Conservation (phyloP, 1,284 basidiomycete species). For the Cutaneotrichosporon cyanovorans region DNA sequence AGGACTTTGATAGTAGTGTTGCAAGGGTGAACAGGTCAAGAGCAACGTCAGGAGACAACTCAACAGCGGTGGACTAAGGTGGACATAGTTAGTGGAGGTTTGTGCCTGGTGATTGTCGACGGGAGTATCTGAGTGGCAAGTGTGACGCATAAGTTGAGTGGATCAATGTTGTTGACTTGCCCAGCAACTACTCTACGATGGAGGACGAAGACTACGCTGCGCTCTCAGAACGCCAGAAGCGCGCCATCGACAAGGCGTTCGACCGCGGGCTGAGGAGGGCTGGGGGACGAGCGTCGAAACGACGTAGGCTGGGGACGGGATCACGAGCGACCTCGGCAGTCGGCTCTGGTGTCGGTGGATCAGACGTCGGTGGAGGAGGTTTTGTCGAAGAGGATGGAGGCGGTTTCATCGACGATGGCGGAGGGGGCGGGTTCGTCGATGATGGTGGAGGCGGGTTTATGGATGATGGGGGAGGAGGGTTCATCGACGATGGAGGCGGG, state of each 20-base stretch:
- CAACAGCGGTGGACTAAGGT: too few species aligned
- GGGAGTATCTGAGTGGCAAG: background rate
- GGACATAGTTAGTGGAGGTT: background rate
- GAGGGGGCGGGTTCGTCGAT: background rate
- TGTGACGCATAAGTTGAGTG: background rate
- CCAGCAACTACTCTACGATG: background rate
- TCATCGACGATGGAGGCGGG: conserved; percentile 17
- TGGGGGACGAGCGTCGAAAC: conserved; percentile 3
- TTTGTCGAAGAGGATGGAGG: conserved; percentile 11
- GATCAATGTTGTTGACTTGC: background rate
- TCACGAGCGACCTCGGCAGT: background rate
- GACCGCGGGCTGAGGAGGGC: conserved; percentile 21
- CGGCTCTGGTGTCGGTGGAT: background rate
- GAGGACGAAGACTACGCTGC: conserved; percentile 41
- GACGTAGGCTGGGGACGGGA: conserved; percentile 1
- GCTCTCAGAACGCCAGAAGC: conserved; percentile 24
- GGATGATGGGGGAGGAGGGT: conserved; percentile 18
- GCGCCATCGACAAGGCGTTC: conserved; percentile 38
- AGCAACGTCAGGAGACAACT: too few species aligned
- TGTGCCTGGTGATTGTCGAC: background rate
- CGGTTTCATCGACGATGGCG: conserved; percentile 1
- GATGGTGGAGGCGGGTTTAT: conserved; percentile 20
- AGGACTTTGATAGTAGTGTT: background rate
- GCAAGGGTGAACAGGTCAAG: conserved; percentile 4
- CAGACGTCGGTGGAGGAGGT: conserved; percentile 12